Conservation (phyloP, 1,139 yeast genomes). For the Scheffersomyces insectosa region DNA sequence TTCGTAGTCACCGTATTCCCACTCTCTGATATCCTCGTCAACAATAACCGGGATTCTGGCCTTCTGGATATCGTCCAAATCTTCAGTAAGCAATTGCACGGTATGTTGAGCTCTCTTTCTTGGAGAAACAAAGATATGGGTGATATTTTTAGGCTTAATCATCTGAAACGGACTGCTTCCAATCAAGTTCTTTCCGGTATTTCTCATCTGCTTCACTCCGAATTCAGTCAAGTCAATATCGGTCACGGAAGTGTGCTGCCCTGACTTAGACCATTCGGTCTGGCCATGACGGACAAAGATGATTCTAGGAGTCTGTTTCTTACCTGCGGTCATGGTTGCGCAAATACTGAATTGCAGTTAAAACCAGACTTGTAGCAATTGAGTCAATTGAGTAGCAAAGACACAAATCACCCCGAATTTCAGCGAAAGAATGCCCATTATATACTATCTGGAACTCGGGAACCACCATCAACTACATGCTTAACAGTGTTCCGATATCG, state of each 20-base stretch:
- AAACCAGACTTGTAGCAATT: too few relatives aligned
- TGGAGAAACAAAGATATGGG: constrained; percentile 75
- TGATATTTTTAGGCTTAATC: constrained; percentile 63
- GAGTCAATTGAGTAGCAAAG: too few relatives aligned
- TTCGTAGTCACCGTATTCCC: constrained; percentile 97
- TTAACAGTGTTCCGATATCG: too few relatives aligned
- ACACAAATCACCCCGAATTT: too few relatives aligned
- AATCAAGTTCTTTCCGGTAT: constrained; percentile 72
- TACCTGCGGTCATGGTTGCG: not conserved
- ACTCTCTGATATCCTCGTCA: constrained; percentile 78
- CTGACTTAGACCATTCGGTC: constrained; percentile 93
- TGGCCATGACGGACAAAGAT: constrained; percentile 86
- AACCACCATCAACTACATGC: too few relatives aligned
- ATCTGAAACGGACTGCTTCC: constrained; percentile 53
- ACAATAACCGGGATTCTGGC: constrained; percentile 46
- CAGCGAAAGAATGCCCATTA: too few relatives aligned
- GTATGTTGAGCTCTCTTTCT: constrained; percentile 79
- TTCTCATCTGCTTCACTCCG: constrained; percentile 74
- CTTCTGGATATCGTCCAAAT: constrained; percentile 48
- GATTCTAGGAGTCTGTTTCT: constrained; percentile 64
- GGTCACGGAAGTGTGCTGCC: constrained; percentile 86
- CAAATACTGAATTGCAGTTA: too few relatives aligned
- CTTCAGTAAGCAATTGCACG: constrained; percentile 53
- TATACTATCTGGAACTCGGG: too few relatives aligned
- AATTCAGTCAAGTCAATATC: constrained; percentile 75